These are phyloP conservation scores for Dictyostelium intermedium DNA, from an alignment of 78 protist genomes.

Conservation along the genomic window DNA sequence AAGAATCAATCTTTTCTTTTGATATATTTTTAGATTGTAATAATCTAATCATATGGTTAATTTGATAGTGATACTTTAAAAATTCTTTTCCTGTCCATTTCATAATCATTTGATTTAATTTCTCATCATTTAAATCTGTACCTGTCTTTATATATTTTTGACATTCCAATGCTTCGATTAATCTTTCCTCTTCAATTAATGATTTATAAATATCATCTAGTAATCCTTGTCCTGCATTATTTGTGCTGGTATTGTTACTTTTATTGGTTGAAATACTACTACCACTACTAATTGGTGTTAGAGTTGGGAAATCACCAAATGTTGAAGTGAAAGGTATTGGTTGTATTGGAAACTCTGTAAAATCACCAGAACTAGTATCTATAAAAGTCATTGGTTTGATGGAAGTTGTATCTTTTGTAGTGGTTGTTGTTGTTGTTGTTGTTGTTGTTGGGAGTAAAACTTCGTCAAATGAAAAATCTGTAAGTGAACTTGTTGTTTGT, in stretches of 20 bases:
- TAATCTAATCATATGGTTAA: constrained; percentile 39
- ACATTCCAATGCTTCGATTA: constrained; percentile 58
- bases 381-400: not conserved
- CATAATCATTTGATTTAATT: constrained; percentile 12
- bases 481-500: not conserved
- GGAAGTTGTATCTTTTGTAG: not conserved
- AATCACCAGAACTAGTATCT: not conserved
- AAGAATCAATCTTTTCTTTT: constrained; percentile 38
- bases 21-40: constrained; percentile 27
- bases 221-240: constrained; percentile 4
- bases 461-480: constrained; percentile 12
- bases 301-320: not conserved
- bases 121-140: not conserved
- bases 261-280: not conserved
- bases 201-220: constrained; percentile 30
- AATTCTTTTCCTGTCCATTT: constrained; percentile 31
- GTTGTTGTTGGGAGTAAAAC: not conserved
- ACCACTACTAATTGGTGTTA: not conserved
- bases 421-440: not conserved
- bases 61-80: not conserved
- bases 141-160: not conserved
- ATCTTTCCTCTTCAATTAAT: constrained; percentile 51
- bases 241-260: not conserved
- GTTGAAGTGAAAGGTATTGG: not conserved
- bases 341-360: not conserved